Base-by-base conservation (phyloP, 1,284 basidiomycete species). In the Psilocybe mexicana region DNA sequence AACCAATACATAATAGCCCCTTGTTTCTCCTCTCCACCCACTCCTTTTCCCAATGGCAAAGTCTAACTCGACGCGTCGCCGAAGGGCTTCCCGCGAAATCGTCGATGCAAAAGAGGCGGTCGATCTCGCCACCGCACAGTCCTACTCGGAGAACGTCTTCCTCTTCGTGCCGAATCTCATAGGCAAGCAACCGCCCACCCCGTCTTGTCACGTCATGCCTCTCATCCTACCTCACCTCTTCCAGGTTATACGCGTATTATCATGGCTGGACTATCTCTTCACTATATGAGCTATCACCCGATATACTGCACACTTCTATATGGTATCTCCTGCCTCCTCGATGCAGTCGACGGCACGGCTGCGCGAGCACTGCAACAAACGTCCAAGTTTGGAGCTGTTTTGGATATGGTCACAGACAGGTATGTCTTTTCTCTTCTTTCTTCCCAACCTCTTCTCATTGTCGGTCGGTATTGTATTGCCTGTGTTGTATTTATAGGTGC, bases 321-420 rank as follows among this genome's bases (percentile, higher is more conserved):
- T 74, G 85, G 87, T 61, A 76, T 98, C 57, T 97, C 94, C n/a
- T 95, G 92, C 71, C 80, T 99, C 43, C 81, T 99, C 62, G 97
- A 99, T 70, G 97, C 94, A 14, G 90, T 96, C 47, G 97, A 99
- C 68, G 97, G 97, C 2, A 88, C 91, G 71, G 96, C 92, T 3
- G 97, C 97, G n/a, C 83, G 97, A 57, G 85, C 85, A 2, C 77
- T 98, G 36, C 87, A 87, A 6, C 96, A 99, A 75, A 88, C 93
- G 18, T 94, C 92, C 59, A 96, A 96, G 76, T 98, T 99, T 73
- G 97, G 97, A 42, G 96, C 95, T 3, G 96, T 99, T 42, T 78
- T 99, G 67, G 97, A 99, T 75, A 99, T 99, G 97, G 96, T 99
- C 55, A 99, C 97, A n/a, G 96, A 99, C 74, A 82, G 96, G 93